phyloP scores from a whole-genome alignment of 306 rosid species.

The Sphenostylis stenocarpa region DNA sequence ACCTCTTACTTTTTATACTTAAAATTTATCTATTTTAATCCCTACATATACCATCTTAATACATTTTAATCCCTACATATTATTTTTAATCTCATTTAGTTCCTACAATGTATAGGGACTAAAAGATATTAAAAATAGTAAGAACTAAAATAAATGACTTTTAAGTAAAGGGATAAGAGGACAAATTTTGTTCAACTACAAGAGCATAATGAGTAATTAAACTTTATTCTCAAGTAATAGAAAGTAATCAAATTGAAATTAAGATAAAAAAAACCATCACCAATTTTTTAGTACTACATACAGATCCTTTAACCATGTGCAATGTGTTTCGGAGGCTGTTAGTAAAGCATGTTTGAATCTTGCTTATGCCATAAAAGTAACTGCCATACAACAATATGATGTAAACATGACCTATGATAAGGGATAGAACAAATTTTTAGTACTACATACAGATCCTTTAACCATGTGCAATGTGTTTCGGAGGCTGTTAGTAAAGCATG shows the following conservation, averaged over 20 bases:
- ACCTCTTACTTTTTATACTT: no score
- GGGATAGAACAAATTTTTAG: background rate
- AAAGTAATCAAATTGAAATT: constrained; percentile 13
- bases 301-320: constrained; percentile 7
- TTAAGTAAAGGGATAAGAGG: no score
- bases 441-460: constrained; percentile 5
- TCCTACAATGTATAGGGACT: no score
- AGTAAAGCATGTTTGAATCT: background rate
- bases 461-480: constrained; percentile 1
- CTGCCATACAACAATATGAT: background rate
- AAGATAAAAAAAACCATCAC: background rate
- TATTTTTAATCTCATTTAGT: no score
- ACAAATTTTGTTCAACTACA: no score
- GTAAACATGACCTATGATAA: no score
- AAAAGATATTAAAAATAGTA: no score
- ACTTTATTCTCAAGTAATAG: background rate
- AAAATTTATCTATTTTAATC: no score
- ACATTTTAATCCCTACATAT: no score
- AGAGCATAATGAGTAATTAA: no score
- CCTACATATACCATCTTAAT: no score
- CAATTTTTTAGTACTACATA: background rate
- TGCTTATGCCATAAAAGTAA: constrained; percentile 4
- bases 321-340: background rate
- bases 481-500: background rate
- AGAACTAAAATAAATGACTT: no score